Percentiles rank a stretch among this genome's conserved stretches.
Evolutionary conservation across 345 rosid genomes (phyloP).

Genomic region (Rhodomyrtus tomentosa): DNA sequence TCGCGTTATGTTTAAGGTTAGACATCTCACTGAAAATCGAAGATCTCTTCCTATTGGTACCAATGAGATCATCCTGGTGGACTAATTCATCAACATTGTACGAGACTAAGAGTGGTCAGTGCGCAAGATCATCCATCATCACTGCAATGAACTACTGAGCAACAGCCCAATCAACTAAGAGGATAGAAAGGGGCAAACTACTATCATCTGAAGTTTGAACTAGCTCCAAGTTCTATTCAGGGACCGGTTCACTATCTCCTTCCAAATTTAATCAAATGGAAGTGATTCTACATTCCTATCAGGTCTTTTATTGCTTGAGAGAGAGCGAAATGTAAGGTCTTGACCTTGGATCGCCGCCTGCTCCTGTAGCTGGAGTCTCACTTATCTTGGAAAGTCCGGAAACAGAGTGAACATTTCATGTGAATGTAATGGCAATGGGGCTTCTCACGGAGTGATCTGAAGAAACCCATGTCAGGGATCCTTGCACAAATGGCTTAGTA

Average conservation of each 20-base stretch:
- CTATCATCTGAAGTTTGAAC: neutral
- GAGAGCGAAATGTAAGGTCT: neutral
- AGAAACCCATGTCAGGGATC: conserved; percentile 6
- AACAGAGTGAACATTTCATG: neutral
- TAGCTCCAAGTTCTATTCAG: neutral
- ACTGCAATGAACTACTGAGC: neutral
- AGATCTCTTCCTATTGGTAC: neutral
- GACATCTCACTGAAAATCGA: neutral
- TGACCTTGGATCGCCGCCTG: neutral
- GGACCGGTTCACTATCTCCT: neutral
- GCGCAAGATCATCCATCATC: neutral
- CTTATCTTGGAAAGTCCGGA: neutral
- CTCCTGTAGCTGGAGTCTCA: neutral
- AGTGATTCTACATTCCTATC: neutral
- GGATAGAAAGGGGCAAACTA: neutral
- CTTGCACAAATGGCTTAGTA: conserved; percentile 1
- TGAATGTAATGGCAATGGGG: conserved; percentile 5
- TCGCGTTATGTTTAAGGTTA: neutral
- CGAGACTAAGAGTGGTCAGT: neutral
- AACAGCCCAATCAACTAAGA: neutral
- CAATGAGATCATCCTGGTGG: neutral
- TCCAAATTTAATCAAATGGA: neutral
- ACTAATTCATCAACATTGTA: neutral
- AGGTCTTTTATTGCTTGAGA: neutral
- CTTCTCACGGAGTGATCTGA: conserved; percentile 4